Percentiles rank a stretch among this genome's conserved stretches.
These are phyloP conservation scores for Bipolaris gigantea DNA, from an alignment of 2,329 filamentous ascomycete genomes.

Conservation along the genomic window DNA sequence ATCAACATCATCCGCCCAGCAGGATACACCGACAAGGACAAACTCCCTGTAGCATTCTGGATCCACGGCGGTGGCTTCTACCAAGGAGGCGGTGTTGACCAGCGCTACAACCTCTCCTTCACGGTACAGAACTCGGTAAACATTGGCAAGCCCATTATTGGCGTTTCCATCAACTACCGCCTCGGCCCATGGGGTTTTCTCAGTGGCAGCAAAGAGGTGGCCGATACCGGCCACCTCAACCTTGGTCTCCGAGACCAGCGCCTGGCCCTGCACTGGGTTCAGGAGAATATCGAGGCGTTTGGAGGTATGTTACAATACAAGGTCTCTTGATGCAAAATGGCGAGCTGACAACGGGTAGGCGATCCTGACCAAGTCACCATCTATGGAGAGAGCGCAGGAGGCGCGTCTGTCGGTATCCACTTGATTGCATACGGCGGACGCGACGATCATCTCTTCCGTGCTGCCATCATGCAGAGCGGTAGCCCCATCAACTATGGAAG, in stretches of 20 bases:
- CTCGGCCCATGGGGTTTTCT: slow-evolving; percentile 66
- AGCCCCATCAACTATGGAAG: slow-evolving; percentile 40
- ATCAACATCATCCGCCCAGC: slow-evolving; percentile 56
- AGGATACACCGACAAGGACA: slow-evolving; percentile 31
- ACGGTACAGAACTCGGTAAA: slow-evolving; percentile 53
- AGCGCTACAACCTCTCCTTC: slow-evolving; percentile 54
- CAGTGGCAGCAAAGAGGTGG: slow-evolving; percentile 43
- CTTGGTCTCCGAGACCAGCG: slow-evolving; percentile 53
- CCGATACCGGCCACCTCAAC: slow-evolving; percentile 51
- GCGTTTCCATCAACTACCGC: slow-evolving; percentile 54
- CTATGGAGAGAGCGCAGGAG: slow-evolving; percentile 51
- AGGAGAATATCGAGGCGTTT: slow-evolving; percentile 49
- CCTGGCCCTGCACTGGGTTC: slow-evolving; percentile 51
- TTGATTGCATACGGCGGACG: slow-evolving; percentile 53
- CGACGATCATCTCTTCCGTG: slow-evolving; percentile 53
- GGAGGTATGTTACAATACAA: slow-evolving; percentile 44
- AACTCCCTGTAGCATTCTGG: slow-evolving; percentile 58
- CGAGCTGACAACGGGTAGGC: slow-evolving; percentile 38
- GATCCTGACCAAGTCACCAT: slow-evolving; percentile 50
- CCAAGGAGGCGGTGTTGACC: slow-evolving; percentile 55
- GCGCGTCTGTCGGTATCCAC: slow-evolving; percentile 48
- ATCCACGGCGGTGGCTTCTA: slow-evolving; percentile 58
- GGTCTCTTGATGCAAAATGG: slow-evolving; percentile 23
- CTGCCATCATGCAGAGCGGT: slow-evolving; percentile 51
- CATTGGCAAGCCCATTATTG: slow-evolving; percentile 53